Conservation (phyloP, 192 early-diverging fungal genomes). For the Umbelopsis ramanniana region DNA sequence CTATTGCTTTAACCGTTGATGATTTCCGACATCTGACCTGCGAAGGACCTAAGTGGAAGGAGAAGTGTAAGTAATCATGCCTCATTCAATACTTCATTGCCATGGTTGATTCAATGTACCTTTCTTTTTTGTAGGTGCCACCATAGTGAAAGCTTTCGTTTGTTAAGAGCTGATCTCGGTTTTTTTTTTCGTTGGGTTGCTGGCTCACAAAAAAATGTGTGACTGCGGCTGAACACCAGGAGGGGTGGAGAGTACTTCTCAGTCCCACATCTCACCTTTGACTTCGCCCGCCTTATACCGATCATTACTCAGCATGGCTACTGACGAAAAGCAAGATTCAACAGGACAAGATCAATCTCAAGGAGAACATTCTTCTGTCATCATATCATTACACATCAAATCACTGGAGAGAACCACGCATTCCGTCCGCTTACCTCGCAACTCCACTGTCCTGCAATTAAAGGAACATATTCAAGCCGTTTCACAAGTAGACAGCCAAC, state of each 20-base stretch:
- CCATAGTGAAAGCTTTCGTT: neutral
- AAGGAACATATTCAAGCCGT: slow-evolving; percentile 46
- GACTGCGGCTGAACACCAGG: neutral
- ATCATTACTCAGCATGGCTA: slow-evolving; percentile 12
- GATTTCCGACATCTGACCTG: slow-evolving; percentile 11
- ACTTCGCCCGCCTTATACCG: neutral
- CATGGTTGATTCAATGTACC: neutral
- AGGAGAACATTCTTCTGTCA: slow-evolving; percentile 7
- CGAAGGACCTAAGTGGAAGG: neutral
- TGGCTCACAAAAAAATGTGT: neutral
- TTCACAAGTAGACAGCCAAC: slow-evolving; percentile 43
- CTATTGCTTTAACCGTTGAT: neutral
- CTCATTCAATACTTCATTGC: neutral
- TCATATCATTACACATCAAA: slow-evolving; percentile 31
- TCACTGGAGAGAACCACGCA: slow-evolving; percentile 41
- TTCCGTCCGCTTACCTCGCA: slow-evolving; percentile 40
- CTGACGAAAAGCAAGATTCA: slow-evolving; percentile 17
- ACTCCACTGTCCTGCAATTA: slow-evolving; percentile 47
- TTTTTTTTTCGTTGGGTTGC: slow-evolving; percentile 4
- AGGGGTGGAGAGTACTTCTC: neutral
- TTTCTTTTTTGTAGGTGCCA: slow-evolving; percentile 20
- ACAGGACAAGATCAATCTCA: slow-evolving; percentile 4
- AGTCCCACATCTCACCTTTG: neutral
- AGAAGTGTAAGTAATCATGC: neutral
- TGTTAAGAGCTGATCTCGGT: neutral